Conservation (phyloP, 495 filamentous ascomycete species). For the Penicillium herquei region DNA sequence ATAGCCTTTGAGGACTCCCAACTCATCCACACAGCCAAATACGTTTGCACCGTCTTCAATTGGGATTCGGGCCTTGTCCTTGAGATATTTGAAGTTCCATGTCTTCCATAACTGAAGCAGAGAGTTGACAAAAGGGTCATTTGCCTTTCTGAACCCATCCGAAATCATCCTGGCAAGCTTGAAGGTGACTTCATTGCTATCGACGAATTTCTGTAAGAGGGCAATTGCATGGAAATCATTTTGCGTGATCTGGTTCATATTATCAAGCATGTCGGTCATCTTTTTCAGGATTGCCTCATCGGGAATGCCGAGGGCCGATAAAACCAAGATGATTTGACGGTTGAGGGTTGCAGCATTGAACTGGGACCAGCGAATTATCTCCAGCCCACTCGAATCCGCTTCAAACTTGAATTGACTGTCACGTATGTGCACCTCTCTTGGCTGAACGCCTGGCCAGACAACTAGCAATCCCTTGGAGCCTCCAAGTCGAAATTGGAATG, state of each 20-base stretch:
- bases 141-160: slow-evolving; percentile 71
- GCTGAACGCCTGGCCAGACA: slow-evolving; percentile 58
- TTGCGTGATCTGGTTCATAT: slow-evolving; percentile 66
- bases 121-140: slow-evolving; percentile 81
- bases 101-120: slow-evolving; percentile 73
- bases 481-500: slow-evolving; percentile 86
- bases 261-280: slow-evolving; percentile 59
- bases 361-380: slow-evolving; percentile 79
- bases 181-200: slow-evolving; percentile 79
- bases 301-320: slow-evolving; percentile 72
- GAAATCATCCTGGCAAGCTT: slow-evolving; percentile 69
- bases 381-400: slow-evolving; percentile 66
- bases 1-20: slow-evolving; percentile 69
- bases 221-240: slow-evolving; percentile 60
- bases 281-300: slow-evolving; percentile 67
- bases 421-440: slow-evolving; percentile 69
- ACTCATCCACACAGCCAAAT: slow-evolving; percentile 89
- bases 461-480: slow-evolving; percentile 90
- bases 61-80: slow-evolving; percentile 86
- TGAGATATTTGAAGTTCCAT: slow-evolving; percentile 81
- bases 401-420: slow-evolving; percentile 85
- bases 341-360: slow-evolving; percentile 78
- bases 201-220: slow-evolving; percentile 71
- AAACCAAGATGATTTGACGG: slow-evolving; percentile 80
- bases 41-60: slow-evolving; percentile 83